Base-by-base conservation (phyloP, 495 filamentous ascomycete species). In the Paragyromitra xinjiangensis region DNA sequence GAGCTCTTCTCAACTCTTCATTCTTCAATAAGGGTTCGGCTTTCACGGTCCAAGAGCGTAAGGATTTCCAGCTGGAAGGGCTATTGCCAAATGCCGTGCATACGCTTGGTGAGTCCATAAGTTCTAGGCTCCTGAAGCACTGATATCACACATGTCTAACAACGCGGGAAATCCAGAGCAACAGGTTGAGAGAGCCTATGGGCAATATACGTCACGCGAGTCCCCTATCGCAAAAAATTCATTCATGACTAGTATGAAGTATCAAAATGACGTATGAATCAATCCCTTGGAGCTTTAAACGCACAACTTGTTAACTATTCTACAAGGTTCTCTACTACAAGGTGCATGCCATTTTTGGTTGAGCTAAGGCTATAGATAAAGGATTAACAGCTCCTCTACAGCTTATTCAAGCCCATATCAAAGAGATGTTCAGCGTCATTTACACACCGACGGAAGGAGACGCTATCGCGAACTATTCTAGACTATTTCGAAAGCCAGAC, bases 401-500 rank as follows among this genome's bases (percentile, higher is more conserved):
- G 88, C 85, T 92, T 19, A 84, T 93, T 24, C 86, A 89, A 83
- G 86, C 88, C 0, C 89, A 93, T 82, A 81, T 92, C 3, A 91
- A 92, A 75, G 94, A 97, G 83, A 94, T 97, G 92, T 93, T 97
- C 79, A 88, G 90, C 53, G 84, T 97, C 11, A 93, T 97, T 40
- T 97, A 97, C 81, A 97, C 94, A 0, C 94, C 94, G 0, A 97
- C 94, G 0, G 94, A 97, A 83, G 93, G 92, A 3, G 93, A 96
- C n/a, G 94, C 94, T 0, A 97, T 97, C 69, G 87, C 92, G 83
- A 92, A 94, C 79, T 97, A 92, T 82, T 96, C 93, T 5, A 84
- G 91, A 2, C 74, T 94, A 2, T 97, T 97, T 80, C 85, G 94
- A 51, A 86, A 86, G 70, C 93, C 94, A 0, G 91, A 94, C 73